Percentiles rank a stretch among this genome's conserved stretches.
Evolutionary conservation across 495 filamentous ascomycete genomes (phyloP).

Genomic region (Aspergillus mulundensis): DNA sequence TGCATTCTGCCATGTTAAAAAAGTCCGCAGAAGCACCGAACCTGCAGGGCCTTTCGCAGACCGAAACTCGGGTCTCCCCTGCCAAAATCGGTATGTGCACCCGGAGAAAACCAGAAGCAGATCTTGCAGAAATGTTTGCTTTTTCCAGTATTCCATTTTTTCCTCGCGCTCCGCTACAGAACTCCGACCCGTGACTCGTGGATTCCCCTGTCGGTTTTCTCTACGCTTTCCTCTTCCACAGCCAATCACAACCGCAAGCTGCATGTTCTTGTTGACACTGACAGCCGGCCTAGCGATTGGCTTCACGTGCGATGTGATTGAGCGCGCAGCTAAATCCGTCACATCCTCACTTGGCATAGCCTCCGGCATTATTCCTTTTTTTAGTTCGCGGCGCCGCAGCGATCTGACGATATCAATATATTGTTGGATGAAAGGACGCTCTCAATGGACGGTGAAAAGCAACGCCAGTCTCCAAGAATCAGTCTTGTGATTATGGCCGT

Average conservation of each 20-base stretch:
- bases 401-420: background rate
- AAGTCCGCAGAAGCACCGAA: background rate
- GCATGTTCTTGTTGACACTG: slow-evolving; percentile 6
- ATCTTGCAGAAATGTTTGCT: slow-evolving; percentile 7
- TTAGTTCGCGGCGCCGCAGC: background rate
- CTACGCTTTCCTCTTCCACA: background rate
- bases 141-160: background rate
- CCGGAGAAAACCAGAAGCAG: background rate
- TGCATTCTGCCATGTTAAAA: background rate
- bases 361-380: background rate
- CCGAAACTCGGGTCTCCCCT: background rate
- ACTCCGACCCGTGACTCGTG: slow-evolving; percentile 1
- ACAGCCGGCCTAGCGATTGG: background rate
- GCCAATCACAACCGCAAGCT: background rate
- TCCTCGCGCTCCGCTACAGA: background rate
- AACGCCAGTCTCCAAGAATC: background rate
- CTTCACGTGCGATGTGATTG: slow-evolving; percentile 3
- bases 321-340: background rate
- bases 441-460: background rate
- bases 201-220: background rate
- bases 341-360: background rate
- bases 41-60: background rate
- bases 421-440: background rate
- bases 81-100: background rate
- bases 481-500: background rate